Evolutionary conservation across 2,329 filamentous ascomycete genomes (phyloP), one percentile per base, ranked within the genome.

Genomic region (Colletotrichum lentis): DNA sequence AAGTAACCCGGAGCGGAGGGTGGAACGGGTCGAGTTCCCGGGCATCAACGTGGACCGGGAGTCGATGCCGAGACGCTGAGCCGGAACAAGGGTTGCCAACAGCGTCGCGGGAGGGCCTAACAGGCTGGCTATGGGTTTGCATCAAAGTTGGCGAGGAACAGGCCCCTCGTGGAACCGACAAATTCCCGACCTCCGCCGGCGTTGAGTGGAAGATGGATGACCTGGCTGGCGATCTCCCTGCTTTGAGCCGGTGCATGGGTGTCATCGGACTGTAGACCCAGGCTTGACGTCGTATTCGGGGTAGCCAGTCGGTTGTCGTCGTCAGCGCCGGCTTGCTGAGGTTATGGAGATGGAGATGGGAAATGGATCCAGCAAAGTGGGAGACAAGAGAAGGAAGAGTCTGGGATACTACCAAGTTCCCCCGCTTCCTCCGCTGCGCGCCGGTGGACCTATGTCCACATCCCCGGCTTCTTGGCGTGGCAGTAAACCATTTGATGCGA

Each of bases 121-220:
- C 11, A 35, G 41, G 35, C 14, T 61, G 63, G 18, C 55, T 52
- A 18, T 69, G 46, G 2, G 76, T 73, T 39, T 77, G 77, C 4
- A 82, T 74, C 0, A n/a, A 82, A 70, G 67, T 79, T 80, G 2
- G 81, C 81, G 37, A 83, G 80, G 0, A 82, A 72, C 7, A 82
- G 70, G 0, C 79, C 79, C 58, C 77, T 79, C 0, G 79, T 77
- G 16, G 75, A 81, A 5, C 81, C 81, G 20, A 83, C 72, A 58
- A 80, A 83, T 20, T 81, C 77, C 46, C 77, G 75, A 4, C 81
- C 80, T 0, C 81, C 80, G 8, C 80, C 80, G 5, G 79, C 80
- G 43, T 76, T 80, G 18, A 79, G 74, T 7, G 79, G 80, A n/a
- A 82, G 73, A 62, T 79, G 79, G 0, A 80, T 79, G n/a, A 82